Evolutionary conservation across 2,329 filamentous ascomycete species (phyloP), one percentile per base, ranked within the genome.

Genomic region (Chaetomiaceae sp.): DNA sequence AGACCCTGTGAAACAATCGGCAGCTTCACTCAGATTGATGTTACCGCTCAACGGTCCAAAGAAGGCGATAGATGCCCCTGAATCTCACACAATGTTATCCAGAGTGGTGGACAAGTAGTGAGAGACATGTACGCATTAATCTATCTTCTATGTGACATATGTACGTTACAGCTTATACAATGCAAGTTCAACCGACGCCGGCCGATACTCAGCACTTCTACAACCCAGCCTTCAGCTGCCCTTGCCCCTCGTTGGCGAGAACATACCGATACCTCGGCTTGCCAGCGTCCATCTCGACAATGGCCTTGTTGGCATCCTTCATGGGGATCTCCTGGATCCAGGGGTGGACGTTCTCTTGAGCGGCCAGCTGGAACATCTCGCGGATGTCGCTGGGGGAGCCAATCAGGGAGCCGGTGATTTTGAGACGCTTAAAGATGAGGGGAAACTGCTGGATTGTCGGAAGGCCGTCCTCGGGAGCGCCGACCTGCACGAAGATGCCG

Each of bases 351-450:
- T 72, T 70, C 63, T 81, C 75, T 44, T 79, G 72, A 0, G 69
- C 78, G 7, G 75, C 79, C 47, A 84, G 70, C 46, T 74, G 54
- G 47, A 84, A 56, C 80, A 84, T 84, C 56, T 80, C 74, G 41
- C 70, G 63, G 48, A 83, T 82, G 54, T 83, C 74, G 36, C 58
- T 59, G 0, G 79, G 78, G n/a, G 70, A 65, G 2, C 78, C 77
- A 49, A 79, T 62, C 36, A 53, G 22, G 18, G 55, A 59, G 7
- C 77, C 78, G 1, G 68, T 72, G 18, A 81, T 60, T 56, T 70
- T 74, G 32, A 72, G 59, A 4, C 75, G 72, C 58, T 79, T 80
- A 38, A 61, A 63, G 40, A 86, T 78, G 47, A 87, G 64, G 3
- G 73, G 66, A 56, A 77, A 80, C 6, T 76, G 76, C 53, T 67